Evolutionary conservation across 345 rosid species (phyloP), one percentile per base, ranked within the genome.

Genomic region (Hibiscus tridactylites): DNA sequence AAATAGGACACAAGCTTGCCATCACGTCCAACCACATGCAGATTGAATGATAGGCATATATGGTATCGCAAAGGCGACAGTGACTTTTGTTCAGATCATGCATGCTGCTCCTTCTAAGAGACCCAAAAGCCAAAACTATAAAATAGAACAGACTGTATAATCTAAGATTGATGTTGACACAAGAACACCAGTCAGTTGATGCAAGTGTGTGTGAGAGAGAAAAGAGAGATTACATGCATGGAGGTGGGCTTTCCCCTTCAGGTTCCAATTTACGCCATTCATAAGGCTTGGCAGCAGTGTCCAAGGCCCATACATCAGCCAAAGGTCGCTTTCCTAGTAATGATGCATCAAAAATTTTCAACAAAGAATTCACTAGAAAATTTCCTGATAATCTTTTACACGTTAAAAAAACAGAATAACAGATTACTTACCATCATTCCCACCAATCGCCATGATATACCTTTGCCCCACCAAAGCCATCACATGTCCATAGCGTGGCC

Each of bases 191-290:
- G 49, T 62, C 44, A 39, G 44, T 39, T 6, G 44, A 39, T 39
- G 50, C 4, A 13, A 13, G 53, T 49, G 4, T 62, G 58, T n/a
- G 44, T 61, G 11, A 15, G 7, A 15, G 6, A 9, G 37, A 35
- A 31, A 1, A 6, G 57, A 26, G 71, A 12, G 58, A 60, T 79
- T 91, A 95, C 99, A 92, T 95, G 98, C 99, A 95, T 66, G 98
- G 96, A 65, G 99, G 99, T 49, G 98, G 99, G 42, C 98, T 97
- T 76, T 95, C 99, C 81, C 99, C 99, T 85, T 95, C 99, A 21
- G 98, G 99, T 78, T 95, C 99, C 87, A 95, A 86, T 74, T 92
- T 95, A 78, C 91, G 98, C 98, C 99, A 95, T 80, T 95, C 98
- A 72, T 95, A 95, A 73, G 99, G 99, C 80, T 95, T 95, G 47